Percentiles rank a stretch among this genome's conserved stretches.
phyloP scores from a whole-genome alignment of 257 asterid genomes.

The Lavandula angustifolia region DNA sequence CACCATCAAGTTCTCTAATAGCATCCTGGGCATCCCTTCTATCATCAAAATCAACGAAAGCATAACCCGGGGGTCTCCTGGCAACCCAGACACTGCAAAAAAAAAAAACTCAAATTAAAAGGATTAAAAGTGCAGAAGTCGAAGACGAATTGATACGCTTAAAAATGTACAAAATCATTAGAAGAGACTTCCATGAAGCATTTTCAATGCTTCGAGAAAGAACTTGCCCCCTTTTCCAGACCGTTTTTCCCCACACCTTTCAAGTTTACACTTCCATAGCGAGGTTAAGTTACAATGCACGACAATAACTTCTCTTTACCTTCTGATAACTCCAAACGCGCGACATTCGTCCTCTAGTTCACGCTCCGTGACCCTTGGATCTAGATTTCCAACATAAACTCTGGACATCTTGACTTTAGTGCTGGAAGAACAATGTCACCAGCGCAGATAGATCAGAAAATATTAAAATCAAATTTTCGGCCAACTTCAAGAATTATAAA shows the following conservation, averaged over 20 bases:
- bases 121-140: too few species aligned
- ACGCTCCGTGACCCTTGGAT: conserved; percentile 82
- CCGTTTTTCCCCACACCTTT: too few species aligned
- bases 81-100: conserved; percentile 91
- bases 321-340: conserved; percentile 71
- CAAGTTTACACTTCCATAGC: too few species aligned
- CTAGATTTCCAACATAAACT: conserved; percentile 81
- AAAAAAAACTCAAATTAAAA: neutral
- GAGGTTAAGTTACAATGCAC: too few species aligned
- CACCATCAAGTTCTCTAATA: conserved; percentile 77
- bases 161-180: neutral
- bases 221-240: too few species aligned
- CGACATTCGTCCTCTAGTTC: conserved; percentile 95
- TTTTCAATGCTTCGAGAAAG: neutral
- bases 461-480: neutral
- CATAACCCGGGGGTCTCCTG: conserved; percentile 94
- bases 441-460: conserved; percentile 15
- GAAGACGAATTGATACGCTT: conserved; percentile 3
- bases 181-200: neutral
- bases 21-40: conserved; percentile 92
- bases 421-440: neutral
- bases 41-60: conserved; percentile 87
- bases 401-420: conserved; percentile 59
- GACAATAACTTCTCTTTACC: conserved; percentile 38
- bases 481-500: neutral